These are phyloP conservation scores for Geoglossum cookeanum DNA, from an alignment of 2,329 filamentous ascomycete species.

Conservation along the genomic window DNA sequence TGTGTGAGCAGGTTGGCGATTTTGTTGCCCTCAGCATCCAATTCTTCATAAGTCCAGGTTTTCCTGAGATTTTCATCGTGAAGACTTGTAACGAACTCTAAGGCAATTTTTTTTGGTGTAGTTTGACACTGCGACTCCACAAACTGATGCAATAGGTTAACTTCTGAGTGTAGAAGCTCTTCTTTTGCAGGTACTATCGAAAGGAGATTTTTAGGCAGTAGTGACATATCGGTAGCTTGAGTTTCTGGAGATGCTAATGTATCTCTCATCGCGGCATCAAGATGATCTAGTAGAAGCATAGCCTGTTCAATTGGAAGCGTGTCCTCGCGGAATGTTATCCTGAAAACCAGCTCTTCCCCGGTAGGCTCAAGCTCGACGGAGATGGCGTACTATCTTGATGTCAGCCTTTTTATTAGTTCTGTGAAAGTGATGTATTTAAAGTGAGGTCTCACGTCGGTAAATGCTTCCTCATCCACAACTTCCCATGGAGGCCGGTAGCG, in stretches of 20 bases:
- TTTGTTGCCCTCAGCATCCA: conserved; percentile 52
- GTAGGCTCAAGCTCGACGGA: conserved; percentile 60
- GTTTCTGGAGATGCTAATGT: conserved; percentile 32
- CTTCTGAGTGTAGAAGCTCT: conserved; percentile 34
- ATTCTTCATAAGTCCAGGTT: conserved; percentile 55
- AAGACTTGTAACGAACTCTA: conserved; percentile 54
- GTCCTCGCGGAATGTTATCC: conserved; percentile 45
- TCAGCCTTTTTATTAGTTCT: background rate
- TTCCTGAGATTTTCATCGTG: conserved; percentile 27
- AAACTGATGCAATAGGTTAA: conserved; percentile 54
- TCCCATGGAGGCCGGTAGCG: conserved; percentile 31
- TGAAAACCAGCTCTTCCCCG: conserved; percentile 33
- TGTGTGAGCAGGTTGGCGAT: conserved; percentile 45
- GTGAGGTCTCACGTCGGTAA: conserved; percentile 35
- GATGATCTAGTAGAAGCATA: conserved; percentile 45
- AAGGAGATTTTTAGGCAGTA: conserved; percentile 26
- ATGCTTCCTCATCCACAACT: conserved; percentile 43
- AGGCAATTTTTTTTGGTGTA: conserved; percentile 41
- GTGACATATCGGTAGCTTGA: conserved; percentile 22
- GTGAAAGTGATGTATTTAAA: background rate
- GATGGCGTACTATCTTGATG: conserved; percentile 37
- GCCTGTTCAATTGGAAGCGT: conserved; percentile 53
- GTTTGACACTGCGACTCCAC: conserved; percentile 43
- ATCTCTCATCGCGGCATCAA: conserved; percentile 45
- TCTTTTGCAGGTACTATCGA: conserved; percentile 47